A percentile compares a stretch with the other conserved stretches of the same genome.
Conservation (phyloP, 1,284 basidiomycete genomes). For the Leccinum solheimii region DNA sequence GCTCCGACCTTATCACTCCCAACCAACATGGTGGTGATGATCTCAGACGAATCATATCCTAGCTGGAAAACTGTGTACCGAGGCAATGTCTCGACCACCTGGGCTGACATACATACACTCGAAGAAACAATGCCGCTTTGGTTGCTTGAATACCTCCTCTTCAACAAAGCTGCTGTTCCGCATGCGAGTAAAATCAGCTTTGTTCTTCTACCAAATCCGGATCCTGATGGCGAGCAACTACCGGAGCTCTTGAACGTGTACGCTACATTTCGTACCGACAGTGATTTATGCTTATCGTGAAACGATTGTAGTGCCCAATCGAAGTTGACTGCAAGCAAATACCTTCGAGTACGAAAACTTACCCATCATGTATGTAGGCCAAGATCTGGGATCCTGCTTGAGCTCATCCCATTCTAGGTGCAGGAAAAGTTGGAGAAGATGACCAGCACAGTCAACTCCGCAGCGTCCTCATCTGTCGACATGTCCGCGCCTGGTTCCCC, state of each 20-base stretch:
- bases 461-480: constrained; percentile 38
- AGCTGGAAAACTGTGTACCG: constrained; percentile 82
- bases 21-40: constrained; percentile 66
- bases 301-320: constrained; percentile 59
- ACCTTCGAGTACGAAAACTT: constrained; percentile 84
- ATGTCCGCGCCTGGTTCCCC: constrained; percentile 38
- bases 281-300: constrained; percentile 14
- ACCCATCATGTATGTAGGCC: constrained; percentile 67
- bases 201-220: constrained; percentile 66
- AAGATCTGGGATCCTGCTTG: background rate
- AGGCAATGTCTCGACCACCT: constrained; percentile 65
- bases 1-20: constrained; percentile 71
- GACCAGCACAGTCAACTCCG: constrained; percentile 19
- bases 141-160: constrained; percentile 85
- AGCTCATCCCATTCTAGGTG: constrained; percentile 49
- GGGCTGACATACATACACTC: constrained; percentile 63
- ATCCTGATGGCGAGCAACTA: constrained; percentile 55
- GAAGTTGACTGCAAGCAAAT: constrained; percentile 85
- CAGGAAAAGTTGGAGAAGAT: constrained; percentile 84
- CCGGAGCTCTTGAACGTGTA: constrained; percentile 68
- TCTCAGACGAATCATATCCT: constrained; percentile 81
- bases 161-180: constrained; percentile 57
- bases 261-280: background rate
- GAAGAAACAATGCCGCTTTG: constrained; percentile 85
- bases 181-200: constrained; percentile 80